Conservation (phyloP, 2,329 filamentous ascomycete genomes). For the Venturia oleaginea region DNA sequence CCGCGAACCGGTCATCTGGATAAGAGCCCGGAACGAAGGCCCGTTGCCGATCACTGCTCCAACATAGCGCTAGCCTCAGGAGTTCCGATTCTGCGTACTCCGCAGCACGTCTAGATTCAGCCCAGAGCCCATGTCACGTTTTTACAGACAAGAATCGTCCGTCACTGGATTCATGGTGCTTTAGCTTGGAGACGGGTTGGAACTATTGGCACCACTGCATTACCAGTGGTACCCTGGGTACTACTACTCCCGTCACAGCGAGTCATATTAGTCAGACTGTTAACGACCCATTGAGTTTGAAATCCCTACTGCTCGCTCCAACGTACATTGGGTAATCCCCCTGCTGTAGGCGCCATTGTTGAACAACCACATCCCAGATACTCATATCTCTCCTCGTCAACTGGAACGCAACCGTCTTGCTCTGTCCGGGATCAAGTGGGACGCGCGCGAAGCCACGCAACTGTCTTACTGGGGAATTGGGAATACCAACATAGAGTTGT, state of each 20-base stretch:
- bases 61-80: no score
- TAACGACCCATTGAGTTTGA: neutral
- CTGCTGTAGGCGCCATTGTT: constrained; percentile 47
- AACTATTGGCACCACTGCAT: neutral
- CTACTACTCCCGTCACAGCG: neutral
- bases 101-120: no score
- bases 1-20: neutral
- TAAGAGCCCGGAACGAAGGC: neutral
- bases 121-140: no score
- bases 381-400: constrained; percentile 53
- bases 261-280: neutral
- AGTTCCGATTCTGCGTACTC: no score
- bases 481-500: constrained; percentile 54
- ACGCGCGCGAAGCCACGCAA: constrained; percentile 57
- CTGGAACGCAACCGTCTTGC: constrained; percentile 40
- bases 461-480: constrained; percentile 42
- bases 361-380: constrained; percentile 50
- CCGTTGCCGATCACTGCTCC: neutral
- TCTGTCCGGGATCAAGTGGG: constrained; percentile 40
- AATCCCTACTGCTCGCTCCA: constrained; percentile 27
- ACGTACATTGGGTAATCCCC: constrained; percentile 43
- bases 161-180: no score
- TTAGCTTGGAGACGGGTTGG: neutral
- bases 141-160: no score
- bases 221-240: neutral